Evolutionary conservation across 305 asterid genomes (phyloP).

Genomic region (Caryopteris hybrid): DNA sequence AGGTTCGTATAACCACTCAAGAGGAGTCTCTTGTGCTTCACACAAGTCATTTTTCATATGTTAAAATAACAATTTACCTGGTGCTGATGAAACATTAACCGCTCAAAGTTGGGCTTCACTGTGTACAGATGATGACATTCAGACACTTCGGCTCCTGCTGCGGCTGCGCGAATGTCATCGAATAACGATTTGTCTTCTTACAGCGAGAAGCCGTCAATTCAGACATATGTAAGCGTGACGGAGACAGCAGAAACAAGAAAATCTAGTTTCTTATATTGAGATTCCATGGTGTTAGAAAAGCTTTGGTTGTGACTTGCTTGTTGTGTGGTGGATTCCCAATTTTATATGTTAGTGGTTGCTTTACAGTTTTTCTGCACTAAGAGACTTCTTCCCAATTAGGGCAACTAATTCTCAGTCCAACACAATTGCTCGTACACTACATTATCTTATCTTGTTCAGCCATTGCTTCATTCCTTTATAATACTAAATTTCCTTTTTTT

Average conservation of each 20-base stretch:
- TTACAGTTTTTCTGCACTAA: not conserved
- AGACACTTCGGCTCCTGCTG: not conserved
- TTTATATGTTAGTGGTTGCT: not conserved
- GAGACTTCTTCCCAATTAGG: not conserved
- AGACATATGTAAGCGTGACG: not conserved
- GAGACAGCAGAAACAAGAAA: conserved; percentile 2
- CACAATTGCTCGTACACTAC: not conserved
- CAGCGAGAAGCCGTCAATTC: not conserved
- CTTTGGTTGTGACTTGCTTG: not conserved
- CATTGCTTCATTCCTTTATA: not conserved
- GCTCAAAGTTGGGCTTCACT: not conserved
- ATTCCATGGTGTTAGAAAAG: not conserved
- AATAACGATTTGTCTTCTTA: not conserved
- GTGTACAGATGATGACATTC: not conserved
- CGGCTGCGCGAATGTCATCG: not conserved
- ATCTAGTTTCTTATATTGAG: not conserved
- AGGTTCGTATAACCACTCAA: conserved; percentile 31
- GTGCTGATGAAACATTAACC: not conserved
- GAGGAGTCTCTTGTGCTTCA: not conserved
- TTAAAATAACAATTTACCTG: not conserved
- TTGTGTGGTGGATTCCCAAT: not conserved
- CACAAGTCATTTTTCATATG: not conserved
- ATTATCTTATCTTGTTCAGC: not conserved
- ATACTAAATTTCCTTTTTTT: not conserved
- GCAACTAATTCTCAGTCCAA: too few relatives aligned